These are phyloP conservation scores for Furcasterigmium furcatum DNA, from an alignment of 2,329 filamentous ascomycete genomes.

Conservation along the genomic window DNA sequence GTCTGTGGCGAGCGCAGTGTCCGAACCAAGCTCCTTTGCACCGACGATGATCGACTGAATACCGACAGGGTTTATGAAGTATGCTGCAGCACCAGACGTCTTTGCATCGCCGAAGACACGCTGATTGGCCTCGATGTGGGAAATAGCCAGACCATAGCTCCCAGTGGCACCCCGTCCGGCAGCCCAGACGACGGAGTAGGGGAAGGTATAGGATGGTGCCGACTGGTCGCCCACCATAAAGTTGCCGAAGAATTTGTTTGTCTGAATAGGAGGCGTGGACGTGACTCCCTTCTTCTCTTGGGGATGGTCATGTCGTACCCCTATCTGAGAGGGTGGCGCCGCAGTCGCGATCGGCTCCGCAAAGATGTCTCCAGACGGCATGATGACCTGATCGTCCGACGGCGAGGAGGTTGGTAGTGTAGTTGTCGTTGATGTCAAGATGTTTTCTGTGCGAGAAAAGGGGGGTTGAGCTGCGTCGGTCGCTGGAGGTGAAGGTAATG, in stretches of 20 bases:
- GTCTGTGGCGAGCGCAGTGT: constrained; percentile 54
- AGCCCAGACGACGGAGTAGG: constrained; percentile 68
- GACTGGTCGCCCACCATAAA: constrained; percentile 74
- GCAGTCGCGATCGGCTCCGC: constrained; percentile 48
- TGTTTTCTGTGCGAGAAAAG: too few species aligned
- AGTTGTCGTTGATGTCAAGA: too few species aligned
- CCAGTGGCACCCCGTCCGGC: constrained; percentile 57
- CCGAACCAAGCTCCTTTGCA: constrained; percentile 65
- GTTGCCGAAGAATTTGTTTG: constrained; percentile 82
- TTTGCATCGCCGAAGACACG: constrained; percentile 62
- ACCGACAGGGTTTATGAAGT: constrained; percentile 77
- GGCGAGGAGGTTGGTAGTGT: neutral
- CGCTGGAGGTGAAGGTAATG: too few species aligned
- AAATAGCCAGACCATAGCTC: constrained; percentile 76
- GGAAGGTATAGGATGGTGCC: constrained; percentile 69
- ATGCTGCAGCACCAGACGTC: constrained; percentile 59
- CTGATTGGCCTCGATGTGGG: constrained; percentile 68
- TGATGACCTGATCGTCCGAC: constrained; percentile 6
- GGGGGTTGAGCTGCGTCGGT: too few species aligned
- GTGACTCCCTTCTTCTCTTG: constrained; percentile 50
- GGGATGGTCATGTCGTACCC: constrained; percentile 52
- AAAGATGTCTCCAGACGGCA: constrained; percentile 48
- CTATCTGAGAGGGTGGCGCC: constrained; percentile 46
- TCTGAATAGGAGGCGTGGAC: constrained; percentile 52
- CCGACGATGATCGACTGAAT: constrained; percentile 81